phyloP scores from a whole-genome alignment of 768 basidiomycete genomes.

The Termitomyces titanicus region DNA sequence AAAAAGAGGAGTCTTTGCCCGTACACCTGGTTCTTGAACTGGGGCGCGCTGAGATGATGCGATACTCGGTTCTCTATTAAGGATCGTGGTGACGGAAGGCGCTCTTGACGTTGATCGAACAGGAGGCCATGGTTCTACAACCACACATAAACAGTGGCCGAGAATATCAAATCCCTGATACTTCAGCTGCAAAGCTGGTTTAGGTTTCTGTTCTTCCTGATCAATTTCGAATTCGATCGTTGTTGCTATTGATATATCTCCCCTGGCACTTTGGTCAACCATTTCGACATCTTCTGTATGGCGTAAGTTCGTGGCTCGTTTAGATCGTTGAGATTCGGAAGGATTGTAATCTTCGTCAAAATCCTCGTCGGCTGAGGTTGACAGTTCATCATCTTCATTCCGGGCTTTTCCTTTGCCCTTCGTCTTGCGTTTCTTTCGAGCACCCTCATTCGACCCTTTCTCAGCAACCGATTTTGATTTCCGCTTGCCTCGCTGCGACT shows the following conservation, averaged over 20 bases:
- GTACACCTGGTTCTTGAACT: slow-evolving; percentile 13
- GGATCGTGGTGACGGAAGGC: slow-evolving; percentile 17
- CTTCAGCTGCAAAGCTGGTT: slow-evolving; percentile 59
- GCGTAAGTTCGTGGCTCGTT: slow-evolving; percentile 12
- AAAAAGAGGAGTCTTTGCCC: slow-evolving; percentile 66
- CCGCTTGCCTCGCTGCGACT: slow-evolving; percentile 18
- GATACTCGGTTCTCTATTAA: slow-evolving; percentile 28
- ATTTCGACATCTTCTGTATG: slow-evolving; percentile 23
- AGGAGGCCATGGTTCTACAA: slow-evolving; percentile 79
- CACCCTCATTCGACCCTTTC: slow-evolving; percentile 1
- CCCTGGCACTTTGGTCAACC: neutral
- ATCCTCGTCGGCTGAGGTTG: slow-evolving; percentile 15
- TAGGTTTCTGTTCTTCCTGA: slow-evolving; percentile 74
- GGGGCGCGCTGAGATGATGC: slow-evolving; percentile 27
- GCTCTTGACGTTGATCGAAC: slow-evolving; percentile 33
- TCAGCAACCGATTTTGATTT: slow-evolving; percentile 12
- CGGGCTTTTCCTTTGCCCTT: slow-evolving; percentile 30
- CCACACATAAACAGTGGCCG: slow-evolving; percentile 73
- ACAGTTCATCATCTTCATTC: slow-evolving; percentile 20
- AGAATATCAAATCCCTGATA: slow-evolving; percentile 72
- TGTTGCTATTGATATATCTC: slow-evolving; percentile 8
- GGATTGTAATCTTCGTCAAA: slow-evolving; percentile 7
- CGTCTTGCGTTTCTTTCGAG: slow-evolving; percentile 34
- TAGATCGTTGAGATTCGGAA: slow-evolving; percentile 4
- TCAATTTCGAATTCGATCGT: slow-evolving; percentile 44